Base-by-base conservation (phyloP, 257 asterid genomes). In the Solanum neorickii region DNA sequence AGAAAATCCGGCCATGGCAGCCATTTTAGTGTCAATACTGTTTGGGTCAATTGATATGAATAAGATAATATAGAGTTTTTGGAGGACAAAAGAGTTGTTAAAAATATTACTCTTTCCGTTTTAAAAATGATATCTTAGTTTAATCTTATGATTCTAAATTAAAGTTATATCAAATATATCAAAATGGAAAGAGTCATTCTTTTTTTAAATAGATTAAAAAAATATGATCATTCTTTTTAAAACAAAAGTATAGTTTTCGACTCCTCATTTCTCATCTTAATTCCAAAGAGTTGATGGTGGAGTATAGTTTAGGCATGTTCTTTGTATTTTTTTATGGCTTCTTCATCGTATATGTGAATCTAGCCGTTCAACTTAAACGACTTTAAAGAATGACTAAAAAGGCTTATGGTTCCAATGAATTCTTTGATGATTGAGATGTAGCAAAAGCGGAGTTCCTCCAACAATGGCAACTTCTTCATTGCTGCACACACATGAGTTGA, bases 391-490 rank as follows among this genome's bases (percentile, higher is more conserved):
- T 91, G 91, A 89, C 93, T 89, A 52, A 90, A 87, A 66, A 37
- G 70, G 72, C 93, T 93, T 23, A 92, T 86, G n/a, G 73, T 18
- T 78, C 89, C 92, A 39, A 92, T 70, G 10, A 60, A 60, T 42
- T 27, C 60, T n/a, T 76, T 73, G 12, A 2, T 1, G 42, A 90
- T 16, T 1, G 27, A 15, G 7, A 82, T 46, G 44, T 31, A 33
- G 18, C n/a, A n/a, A 76, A 94, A 89, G 69, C 92, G 92, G 89
- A 93, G 73, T 90, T 93, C 94, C 85, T 93, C 94, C 84, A 94
- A 83, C 39, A 78, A 49, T 10, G 94, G 89, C 31, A 91, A 75
- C 35, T 41, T 90, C 86, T 83, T 83, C 29, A 88, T 87, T 44
- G 92, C 92, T 35, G 39, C 39, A 35, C 39, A 35, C 7, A 35